Evolutionary conservation across 2,329 filamentous ascomycete species (phyloP).

Genomic region (Aspergillus sp.): DNA sequence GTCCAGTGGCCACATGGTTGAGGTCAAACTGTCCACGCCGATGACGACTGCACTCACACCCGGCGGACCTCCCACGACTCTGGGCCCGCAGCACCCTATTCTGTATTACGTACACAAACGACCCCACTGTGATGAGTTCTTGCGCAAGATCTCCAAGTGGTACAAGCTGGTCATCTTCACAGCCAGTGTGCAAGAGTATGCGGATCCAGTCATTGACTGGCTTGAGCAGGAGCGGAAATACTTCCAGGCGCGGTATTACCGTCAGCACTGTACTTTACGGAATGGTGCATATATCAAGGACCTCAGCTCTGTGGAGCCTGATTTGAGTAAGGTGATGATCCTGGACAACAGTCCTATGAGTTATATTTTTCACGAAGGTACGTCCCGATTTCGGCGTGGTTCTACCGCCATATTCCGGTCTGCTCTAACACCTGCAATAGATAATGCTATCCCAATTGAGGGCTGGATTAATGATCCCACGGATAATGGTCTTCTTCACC

Average conservation of each 20-base stretch:
- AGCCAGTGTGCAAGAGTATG: slow-evolving; percentile 96
- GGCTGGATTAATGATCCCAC: slow-evolving; percentile 99
- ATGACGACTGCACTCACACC: slow-evolving; percentile 40
- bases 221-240: slow-evolving; percentile 95
- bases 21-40: slow-evolving; percentile 71
- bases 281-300: slow-evolving; percentile 99
- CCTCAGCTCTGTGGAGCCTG: slow-evolving; percentile 90
- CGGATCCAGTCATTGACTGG: slow-evolving; percentile 98
- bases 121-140: slow-evolving; percentile 93
- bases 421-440: slow-evolving; percentile 50
- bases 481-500: slow-evolving; percentile 89
- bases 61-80: slow-evolving; percentile 61
- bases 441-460: slow-evolving; percentile 98
- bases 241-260: slow-evolving; percentile 90
- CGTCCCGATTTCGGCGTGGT: slow-evolving; percentile 26
- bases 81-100: slow-evolving; percentile 90
- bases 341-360: slow-evolving; percentile 97
- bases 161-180: slow-evolving; percentile 97
- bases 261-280: slow-evolving; percentile 93
- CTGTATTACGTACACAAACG: slow-evolving; percentile 99
- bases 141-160: slow-evolving; percentile 95
- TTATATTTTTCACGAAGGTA: slow-evolving; percentile 98
- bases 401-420: neutral
- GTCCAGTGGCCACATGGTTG: slow-evolving; percentile 97
- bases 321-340: slow-evolving; percentile 98